Evolutionary conservation across 768 basidiomycete genomes (phyloP).

Genomic region (Agaricus subrufescens): DNA sequence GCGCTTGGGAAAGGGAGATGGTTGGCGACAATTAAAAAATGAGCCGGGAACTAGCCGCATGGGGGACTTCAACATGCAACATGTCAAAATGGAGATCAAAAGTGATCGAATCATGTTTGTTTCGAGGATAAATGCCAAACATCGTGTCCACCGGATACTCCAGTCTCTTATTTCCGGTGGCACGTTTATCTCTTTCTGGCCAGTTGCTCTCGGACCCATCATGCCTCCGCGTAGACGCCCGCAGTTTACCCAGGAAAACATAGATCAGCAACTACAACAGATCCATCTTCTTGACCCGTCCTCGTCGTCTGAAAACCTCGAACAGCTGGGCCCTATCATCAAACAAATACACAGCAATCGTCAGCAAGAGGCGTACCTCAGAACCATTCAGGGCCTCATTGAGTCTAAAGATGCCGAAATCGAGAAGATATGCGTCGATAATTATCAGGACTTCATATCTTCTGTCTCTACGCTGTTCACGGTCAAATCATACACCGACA

Average conservation of each 20-base stretch:
- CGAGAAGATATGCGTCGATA: constrained; percentile 91
- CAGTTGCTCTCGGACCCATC: constrained; percentile 20
- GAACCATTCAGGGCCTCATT: constrained; percentile 81
- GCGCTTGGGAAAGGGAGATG: constrained; percentile 7
- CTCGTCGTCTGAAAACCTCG: constrained; percentile 89
- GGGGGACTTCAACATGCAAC: background rate
- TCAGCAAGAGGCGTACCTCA: constrained; percentile 86
- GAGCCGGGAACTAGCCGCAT: constrained; percentile 10
- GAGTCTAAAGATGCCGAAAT: constrained; percentile 95
- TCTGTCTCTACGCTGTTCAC: constrained; percentile 96
- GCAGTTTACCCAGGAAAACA: constrained; percentile 75
- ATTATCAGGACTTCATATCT: constrained; percentile 97
- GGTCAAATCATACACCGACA: constrained; percentile 94
- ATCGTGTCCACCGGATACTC: constrained; percentile 20
- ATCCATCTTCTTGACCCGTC: constrained; percentile 86
- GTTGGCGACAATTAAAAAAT: constrained; percentile 7
- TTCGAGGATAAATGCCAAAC: constrained; percentile 33
- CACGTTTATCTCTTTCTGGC: constrained; percentile 14
- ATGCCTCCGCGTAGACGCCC: constrained; percentile 79
- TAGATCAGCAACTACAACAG: constrained; percentile 88
- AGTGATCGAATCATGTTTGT: constrained; percentile 26
- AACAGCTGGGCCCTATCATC: constrained; percentile 92
- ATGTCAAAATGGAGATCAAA: background rate
- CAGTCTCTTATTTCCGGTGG: constrained; percentile 17
- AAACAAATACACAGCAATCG: constrained; percentile 87